Percentiles rank a stretch among this genome's conserved stretches.
phyloP scores from a whole-genome alignment of 495 filamentous ascomycete genomes.

The Articulospora tetracladia region DNA sequence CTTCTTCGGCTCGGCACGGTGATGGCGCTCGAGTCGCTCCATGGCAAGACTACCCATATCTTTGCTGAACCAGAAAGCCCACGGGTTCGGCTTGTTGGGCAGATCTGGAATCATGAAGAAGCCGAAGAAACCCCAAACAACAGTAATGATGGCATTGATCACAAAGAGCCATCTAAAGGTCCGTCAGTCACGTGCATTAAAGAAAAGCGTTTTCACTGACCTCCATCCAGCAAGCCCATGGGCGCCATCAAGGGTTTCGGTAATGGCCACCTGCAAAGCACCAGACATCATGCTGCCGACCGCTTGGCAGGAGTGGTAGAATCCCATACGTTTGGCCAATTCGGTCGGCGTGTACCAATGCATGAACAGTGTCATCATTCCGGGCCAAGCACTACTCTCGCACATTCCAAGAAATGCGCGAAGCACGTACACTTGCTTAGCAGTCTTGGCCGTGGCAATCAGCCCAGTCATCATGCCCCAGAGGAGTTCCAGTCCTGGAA shows the following conservation, averaged over 20 bases:
- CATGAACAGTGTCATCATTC: constrained; percentile 43
- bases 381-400: constrained; percentile 28
- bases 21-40: constrained; percentile 30
- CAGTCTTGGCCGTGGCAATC: constrained; percentile 40
- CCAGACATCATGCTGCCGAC: constrained; percentile 44
- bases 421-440: constrained; percentile 50
- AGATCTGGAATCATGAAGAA: constrained; percentile 44
- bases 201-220: background rate
- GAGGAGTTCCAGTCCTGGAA: constrained; percentile 49
- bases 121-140: constrained; percentile 42
- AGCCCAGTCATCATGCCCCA: constrained; percentile 53
- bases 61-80: constrained; percentile 33
- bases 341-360: constrained; percentile 19
- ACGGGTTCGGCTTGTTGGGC: constrained; percentile 33
- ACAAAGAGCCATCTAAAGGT: constrained; percentile 36
- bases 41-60: constrained; percentile 28
- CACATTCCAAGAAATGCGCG: constrained; percentile 50
- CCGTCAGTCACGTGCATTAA: background rate
- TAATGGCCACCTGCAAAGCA: constrained; percentile 49
- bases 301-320: constrained; percentile 27
- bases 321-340: constrained; percentile 30
- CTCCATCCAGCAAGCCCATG: constrained; percentile 47
- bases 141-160: constrained; percentile 40
- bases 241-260: constrained; percentile 37
- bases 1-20: constrained; percentile 31